Conservation (phyloP, 331 rosid species). For the Quercus lobata region DNA sequence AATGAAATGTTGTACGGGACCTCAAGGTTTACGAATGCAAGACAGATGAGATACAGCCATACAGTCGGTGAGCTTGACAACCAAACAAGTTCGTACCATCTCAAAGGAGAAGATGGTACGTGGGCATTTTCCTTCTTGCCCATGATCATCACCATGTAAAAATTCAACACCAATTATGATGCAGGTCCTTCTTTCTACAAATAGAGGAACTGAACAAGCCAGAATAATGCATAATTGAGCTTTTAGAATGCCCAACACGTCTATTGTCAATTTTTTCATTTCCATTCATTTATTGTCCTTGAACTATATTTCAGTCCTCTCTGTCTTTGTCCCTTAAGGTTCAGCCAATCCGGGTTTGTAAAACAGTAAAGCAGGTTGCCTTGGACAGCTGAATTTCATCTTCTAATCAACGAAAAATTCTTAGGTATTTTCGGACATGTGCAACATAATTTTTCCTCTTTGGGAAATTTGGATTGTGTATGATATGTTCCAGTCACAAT, state of each 20-base stretch:
- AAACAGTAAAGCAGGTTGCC: no score
- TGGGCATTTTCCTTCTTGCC: no score
- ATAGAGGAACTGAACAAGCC: slow-evolving; percentile 28
- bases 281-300: slow-evolving; percentile 40
- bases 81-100: no score
- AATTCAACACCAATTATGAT: slow-evolving; percentile 2
- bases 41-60: no score
- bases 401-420: background rate
- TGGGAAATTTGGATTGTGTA: background rate
- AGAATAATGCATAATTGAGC: slow-evolving; percentile 26
- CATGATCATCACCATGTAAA: background rate
- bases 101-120: no score
- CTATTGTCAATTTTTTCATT: slow-evolving; percentile 1
- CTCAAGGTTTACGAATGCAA: no score
- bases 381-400: background rate
- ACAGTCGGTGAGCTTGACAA: no score
- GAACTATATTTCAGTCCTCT: slow-evolving; percentile 23
- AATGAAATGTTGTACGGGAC: no score
- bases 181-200: slow-evolving; percentile 45
- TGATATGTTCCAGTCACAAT: no score
- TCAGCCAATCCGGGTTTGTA: background rate
- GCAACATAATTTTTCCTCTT: background rate
- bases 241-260: slow-evolving; percentile 27
- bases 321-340: background rate
- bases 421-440: background rate